Evolutionary conservation across 2,329 filamentous ascomycete species (phyloP), one percentile per base, ranked within the genome.

Genomic region (Pseudocercospora fuligena): DNA sequence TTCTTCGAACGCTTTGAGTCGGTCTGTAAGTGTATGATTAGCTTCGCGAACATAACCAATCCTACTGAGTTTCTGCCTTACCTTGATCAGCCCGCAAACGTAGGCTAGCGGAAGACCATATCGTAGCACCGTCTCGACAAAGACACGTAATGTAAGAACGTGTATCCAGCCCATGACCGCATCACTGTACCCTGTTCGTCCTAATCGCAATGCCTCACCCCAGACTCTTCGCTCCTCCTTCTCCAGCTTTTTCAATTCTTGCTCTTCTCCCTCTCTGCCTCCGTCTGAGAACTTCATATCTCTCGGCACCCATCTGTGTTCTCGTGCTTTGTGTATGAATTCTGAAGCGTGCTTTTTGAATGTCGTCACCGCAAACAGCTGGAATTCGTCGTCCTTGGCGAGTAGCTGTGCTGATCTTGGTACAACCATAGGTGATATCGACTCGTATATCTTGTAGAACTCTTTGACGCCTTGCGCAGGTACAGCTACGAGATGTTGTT

Each of bases 91-190:
- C 16, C 90, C 92, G 73, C 90, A 92, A 58, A 97, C 90, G 80
- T 94, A 99, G 73, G 96, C 92, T 70, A 97, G 82, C 57, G 95
- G 95, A 74, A 99, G 80, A 29, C 95, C 95, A 77, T 99, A 99
- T 71, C 95, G 89, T 76, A 99, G 83, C n/a, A 99, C 95, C 5
- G 94, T 97, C 85, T 99, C 95, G 21, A 99, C 95, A 80, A 98
- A 99, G 21, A 98, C 94, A 62, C 95, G 86, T 74, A 99, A 82
- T 6, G 94, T 92, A 75, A 98, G 84, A 29, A 97, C 91, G 77
- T 99, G 95, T 59, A 97, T 87, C 93, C 94, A 97, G 62, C 94
- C 90, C 92, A 97, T 97, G 71, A 97, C 93, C 69, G 90, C 90
- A 82, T 99, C 95, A 77, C 93, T 94, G 88, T 95, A 99, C 16